Conservation (phyloP, 768 basidiomycete species). For the Pholiota conissans region DNA sequence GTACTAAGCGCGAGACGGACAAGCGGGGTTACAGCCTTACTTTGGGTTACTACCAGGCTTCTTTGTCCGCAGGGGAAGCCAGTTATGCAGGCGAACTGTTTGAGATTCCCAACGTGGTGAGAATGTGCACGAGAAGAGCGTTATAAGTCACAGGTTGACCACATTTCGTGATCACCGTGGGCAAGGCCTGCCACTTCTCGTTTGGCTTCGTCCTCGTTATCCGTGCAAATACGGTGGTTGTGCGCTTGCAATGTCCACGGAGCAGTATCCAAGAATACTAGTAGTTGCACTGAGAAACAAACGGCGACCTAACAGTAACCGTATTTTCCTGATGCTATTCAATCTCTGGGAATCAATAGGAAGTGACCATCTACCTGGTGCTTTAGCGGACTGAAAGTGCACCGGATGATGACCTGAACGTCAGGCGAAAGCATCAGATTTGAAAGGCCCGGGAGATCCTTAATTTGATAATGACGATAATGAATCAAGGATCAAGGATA, state of each 20-base stretch:
- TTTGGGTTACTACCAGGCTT: not conserved
- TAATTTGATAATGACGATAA: not conserved
- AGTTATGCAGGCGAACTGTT: not conserved
- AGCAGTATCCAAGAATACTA: not conserved
- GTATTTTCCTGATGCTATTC: not conserved
- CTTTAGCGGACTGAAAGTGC: not conserved
- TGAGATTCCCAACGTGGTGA: not conserved
- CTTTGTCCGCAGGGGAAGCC: not conserved
- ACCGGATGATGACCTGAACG: not conserved
- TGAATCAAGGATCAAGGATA: not conserved
- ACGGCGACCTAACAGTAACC: not conserved
- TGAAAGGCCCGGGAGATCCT: not conserved
- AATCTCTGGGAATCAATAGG: not conserved
- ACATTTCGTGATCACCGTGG: not conserved
- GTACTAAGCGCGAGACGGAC: not conserved
- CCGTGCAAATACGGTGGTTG: not conserved
- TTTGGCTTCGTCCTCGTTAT: not conserved
- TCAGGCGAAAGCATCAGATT: not conserved
- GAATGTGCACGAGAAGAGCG: not conserved
- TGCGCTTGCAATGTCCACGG: not conserved
- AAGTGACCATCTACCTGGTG: not conserved
- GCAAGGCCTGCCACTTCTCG: not conserved
- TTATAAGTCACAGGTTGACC: not conserved
- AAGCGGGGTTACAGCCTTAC: not conserved
- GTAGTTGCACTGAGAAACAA: not conserved